phyloP scores from a whole-genome alignment of 192 early-diverging fungal genomes.

The Gigaspora rosea region DNA sequence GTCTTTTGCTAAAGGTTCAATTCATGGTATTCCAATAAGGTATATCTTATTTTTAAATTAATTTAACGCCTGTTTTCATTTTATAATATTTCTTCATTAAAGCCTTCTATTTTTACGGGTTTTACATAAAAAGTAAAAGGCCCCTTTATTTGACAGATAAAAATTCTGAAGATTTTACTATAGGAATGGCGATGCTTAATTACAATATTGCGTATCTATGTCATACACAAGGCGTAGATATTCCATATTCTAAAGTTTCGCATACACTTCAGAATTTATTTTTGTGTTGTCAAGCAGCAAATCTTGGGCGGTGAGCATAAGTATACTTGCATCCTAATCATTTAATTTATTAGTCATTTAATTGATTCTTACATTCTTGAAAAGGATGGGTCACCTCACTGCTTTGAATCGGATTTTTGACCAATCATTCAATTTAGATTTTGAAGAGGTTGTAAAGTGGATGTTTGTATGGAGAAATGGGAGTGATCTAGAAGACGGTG shows the following conservation, averaged over 20 bases:
- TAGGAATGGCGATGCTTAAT: constrained; percentile 55
- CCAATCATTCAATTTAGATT: constrained; percentile 27
- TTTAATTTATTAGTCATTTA: not conserved
- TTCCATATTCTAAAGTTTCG: constrained; percentile 45
- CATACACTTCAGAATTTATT: constrained; percentile 54
- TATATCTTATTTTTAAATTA: constrained; percentile 30
- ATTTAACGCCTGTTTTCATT: constrained; percentile 21
- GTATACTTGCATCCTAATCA: not conserved
- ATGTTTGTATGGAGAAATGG: constrained; percentile 18
- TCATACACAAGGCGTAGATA: constrained; percentile 56
- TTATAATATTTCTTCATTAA: not conserved
- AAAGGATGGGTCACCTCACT: constrained; percentile 23
- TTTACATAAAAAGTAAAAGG: constrained; percentile 39
- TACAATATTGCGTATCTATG: constrained; percentile 63
- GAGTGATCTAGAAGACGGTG: not conserved
- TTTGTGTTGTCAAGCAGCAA: constrained; percentile 46
- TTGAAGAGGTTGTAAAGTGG: constrained; percentile 8
- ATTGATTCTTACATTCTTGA: not conserved
- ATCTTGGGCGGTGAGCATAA: constrained; percentile 48
- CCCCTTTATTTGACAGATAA: constrained; percentile 47
- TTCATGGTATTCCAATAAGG: constrained; percentile 4
- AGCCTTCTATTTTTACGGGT: too few species aligned
- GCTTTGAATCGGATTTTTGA: constrained; percentile 12
- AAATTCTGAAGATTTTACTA: constrained; percentile 44
- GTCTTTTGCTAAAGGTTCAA: constrained; percentile 16